Base-by-base conservation (phyloP, 2,329 filamentous ascomycete species). In the Microascus cirrosus region DNA sequence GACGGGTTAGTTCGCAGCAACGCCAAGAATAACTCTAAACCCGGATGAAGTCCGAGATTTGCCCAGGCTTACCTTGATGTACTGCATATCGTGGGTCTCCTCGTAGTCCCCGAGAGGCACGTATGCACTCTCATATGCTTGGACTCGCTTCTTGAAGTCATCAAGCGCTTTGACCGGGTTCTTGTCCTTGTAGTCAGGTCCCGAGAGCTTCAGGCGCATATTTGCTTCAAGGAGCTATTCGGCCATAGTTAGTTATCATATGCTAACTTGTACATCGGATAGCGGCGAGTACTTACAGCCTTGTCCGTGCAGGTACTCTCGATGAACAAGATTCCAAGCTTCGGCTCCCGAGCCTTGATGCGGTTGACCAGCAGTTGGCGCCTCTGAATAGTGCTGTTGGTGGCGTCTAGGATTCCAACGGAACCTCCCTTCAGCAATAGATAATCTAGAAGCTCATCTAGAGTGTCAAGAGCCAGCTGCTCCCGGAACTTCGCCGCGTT, bases 331-430 rank as follows among this genome's bases (percentile, higher is more conserved):
- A 99, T 90, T 35, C 93, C 93, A 24, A 99, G 78, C 60, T 89
- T 88, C 2, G 93, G 91, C 64, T 95, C 93, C 56, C 89, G 83
- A 56, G 85, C 76, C 65, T 89, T 88, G 66, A 97, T 90, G 63
- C 84, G 87, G 60, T 93, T 82, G 65, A 95, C 90, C 58, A 99
- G 82, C 28, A 88, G 80, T 71, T 93, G 86, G 55, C 94, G 84
- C 42, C 94, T 86, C 62, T 90, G 82, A 55, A 95, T 80, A 0
- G 94, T 99, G 74, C 92, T 96, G 74, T 99, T 99, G 8, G 94
- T 99, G 8, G 94, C 94, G 72, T 99, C 94, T 13, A 99, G 82
- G 62, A 99, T 97, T 42, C 94, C 94, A 11, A 97, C 90, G 34
- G 91, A 89, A 53, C 94, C 94, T 32, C 87, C 90, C 57, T 85